phyloP scores from a whole-genome alignment of 768 basidiomycete genomes.

The Botryobasidium botryosum region DNA sequence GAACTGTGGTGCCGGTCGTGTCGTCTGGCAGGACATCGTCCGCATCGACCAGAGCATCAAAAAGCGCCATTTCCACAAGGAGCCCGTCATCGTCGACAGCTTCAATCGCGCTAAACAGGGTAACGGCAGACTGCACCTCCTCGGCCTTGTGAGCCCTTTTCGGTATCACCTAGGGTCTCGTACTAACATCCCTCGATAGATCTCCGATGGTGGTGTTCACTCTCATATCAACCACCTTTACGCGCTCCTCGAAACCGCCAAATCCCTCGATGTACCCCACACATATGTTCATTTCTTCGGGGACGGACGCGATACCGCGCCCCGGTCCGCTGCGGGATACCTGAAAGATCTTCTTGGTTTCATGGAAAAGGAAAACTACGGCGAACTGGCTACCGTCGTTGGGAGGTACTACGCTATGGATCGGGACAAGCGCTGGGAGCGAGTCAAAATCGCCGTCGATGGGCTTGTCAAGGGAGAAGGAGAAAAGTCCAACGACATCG shows the following conservation, averaged over 20 bases:
- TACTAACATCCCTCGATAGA: constrained; percentile 24
- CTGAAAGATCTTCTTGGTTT: constrained; percentile 61
- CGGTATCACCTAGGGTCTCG: neutral
- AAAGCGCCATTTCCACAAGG: constrained; percentile 74
- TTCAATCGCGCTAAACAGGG: constrained; percentile 65
- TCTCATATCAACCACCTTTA: constrained; percentile 85
- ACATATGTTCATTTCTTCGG: constrained; percentile 89
- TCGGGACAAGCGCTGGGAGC: constrained; percentile 92
- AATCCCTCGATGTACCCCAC: constrained; percentile 66
- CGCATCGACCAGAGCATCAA: constrained; percentile 85
- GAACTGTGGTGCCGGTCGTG: constrained; percentile 86
- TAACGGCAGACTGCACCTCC: constrained; percentile 72
- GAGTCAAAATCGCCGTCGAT: constrained; percentile 78
- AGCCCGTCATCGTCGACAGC: constrained; percentile 49
- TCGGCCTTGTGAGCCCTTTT: constrained; percentile 49
- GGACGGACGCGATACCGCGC: constrained; percentile 89
- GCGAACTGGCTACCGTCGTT: constrained; percentile 68
- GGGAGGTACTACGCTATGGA: constrained; percentile 97
- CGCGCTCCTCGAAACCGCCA: constrained; percentile 80
- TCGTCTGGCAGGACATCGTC: constrained; percentile 98
- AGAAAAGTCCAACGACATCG: constrained; percentile 23
- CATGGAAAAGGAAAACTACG: constrained; percentile 56
- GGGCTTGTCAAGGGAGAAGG: constrained; percentile 59
- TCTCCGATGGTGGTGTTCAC: constrained; percentile 95
- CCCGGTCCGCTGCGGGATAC: constrained; percentile 64